Evolutionary conservation across 139 green algal genomes (phyloP).

Genomic region (Zygnema circumcarinatum): DNA sequence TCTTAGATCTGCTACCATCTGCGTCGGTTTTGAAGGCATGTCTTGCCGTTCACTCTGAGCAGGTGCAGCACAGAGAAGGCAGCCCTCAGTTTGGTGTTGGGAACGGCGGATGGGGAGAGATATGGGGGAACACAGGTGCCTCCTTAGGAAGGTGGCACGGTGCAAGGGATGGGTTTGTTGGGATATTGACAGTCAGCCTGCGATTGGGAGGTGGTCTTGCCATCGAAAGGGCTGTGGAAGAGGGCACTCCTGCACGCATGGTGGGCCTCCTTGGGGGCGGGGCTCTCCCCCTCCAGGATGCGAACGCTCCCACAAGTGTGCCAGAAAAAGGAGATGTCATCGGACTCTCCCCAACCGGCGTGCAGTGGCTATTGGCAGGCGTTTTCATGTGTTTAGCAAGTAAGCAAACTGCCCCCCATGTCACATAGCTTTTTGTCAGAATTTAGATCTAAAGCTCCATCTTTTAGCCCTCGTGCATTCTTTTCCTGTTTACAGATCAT

Average conservation of each 20-base stretch:
- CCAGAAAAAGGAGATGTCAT: constrained; percentile 16
- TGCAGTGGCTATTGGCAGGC: constrained; percentile 39
- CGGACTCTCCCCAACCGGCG: constrained; percentile 39
- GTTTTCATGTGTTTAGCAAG: constrained; percentile 37
- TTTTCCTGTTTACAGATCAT: background rate
- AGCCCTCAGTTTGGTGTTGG: background rate
- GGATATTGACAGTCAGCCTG: constrained; percentile 30
- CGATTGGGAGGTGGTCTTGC: constrained; percentile 19
- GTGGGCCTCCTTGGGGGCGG: constrained; percentile 32
- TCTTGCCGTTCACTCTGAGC: background rate
- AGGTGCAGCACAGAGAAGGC: background rate
- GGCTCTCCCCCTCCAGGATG: background rate
- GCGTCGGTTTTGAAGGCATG: background rate
- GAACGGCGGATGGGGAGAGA: constrained; percentile 35
- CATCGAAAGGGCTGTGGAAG: background rate
- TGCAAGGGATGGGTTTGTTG: constrained; percentile 35
- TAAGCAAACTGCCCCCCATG: too few relatives aligned
- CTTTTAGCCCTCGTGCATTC: too few relatives aligned
- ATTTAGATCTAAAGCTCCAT: too few relatives aligned
- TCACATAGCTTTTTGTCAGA: too few relatives aligned
- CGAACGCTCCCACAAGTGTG: background rate
- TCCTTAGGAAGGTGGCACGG: constrained; percentile 33
- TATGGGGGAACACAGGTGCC: constrained; percentile 28
- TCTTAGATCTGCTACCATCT: background rate
- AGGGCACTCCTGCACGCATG: background rate